A percentile compares a stretch with the other conserved stretches of the same genome.
These are phyloP conservation scores for Dactylis glomerata DNA, from an alignment of 176 grass and related monocot species.

Conservation along the genomic window DNA sequence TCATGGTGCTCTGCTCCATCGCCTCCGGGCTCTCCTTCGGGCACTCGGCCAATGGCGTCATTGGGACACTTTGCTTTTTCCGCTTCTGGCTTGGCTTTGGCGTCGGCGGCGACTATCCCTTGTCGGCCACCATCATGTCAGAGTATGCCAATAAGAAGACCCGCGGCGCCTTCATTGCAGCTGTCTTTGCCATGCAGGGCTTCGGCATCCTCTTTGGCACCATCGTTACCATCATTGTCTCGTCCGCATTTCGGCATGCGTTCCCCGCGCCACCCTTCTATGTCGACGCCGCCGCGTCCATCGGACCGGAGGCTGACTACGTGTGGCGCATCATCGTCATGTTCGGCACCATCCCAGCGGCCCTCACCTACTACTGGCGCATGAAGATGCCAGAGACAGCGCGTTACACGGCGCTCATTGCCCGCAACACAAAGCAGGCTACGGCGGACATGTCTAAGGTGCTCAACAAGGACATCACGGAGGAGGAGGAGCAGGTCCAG, in stretches of 20 bases:
- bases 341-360: conserved; percentile 59
- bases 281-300: conserved; percentile 10
- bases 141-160: conserved; percentile 82
- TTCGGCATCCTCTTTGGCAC: conserved; percentile 72
- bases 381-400: conserved; percentile 93
- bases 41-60: conserved; percentile 31
- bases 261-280: conserved; percentile 38
- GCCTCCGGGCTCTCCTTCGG: neutral
- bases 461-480: conserved; percentile 42
- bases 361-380: conserved; percentile 85
- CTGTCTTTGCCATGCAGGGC: conserved; percentile 80
- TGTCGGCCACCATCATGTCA: conserved; percentile 67
- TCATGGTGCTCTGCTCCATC: neutral
- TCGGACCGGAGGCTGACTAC: conserved; percentile 51
- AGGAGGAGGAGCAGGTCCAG: neutral
- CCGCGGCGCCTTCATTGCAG: conserved; percentile 77
- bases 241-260: conserved; percentile 45
- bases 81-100: conserved; percentile 87
- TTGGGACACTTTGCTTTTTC: conserved; percentile 66
- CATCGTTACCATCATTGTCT: conserved; percentile 48
- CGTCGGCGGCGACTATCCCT: conserved; percentile 72
- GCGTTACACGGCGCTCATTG: conserved; percentile 79
- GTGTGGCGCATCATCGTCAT: conserved; percentile 76
- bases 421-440: conserved; percentile 68
- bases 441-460: conserved; percentile 74